Evolutionary conservation across 306 rosid species (phyloP), one percentile per base, ranked within the genome.

Genomic region (Trichosanthes truncata): DNA sequence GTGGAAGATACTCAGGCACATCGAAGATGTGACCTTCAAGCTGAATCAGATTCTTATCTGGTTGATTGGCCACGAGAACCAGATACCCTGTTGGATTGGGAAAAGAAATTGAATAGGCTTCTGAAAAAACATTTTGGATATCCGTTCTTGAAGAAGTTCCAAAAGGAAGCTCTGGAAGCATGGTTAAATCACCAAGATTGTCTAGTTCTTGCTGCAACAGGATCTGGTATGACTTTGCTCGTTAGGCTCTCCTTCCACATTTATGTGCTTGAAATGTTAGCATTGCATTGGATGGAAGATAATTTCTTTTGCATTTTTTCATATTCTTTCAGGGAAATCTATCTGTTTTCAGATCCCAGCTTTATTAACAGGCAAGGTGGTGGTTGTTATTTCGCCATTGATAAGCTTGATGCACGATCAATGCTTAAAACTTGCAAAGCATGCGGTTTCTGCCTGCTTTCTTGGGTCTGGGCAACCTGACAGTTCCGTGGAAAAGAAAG

Each of bases 321-420:
- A 59, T 59, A n/a, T 80, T 83, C 85, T 79, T 80, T 87, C 88
- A 94, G 98, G 98, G 80, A 94, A 94, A 66, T 94, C 98, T 56
- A 69, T 94, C 77, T 94, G 98, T 86, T 94, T 94, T 84, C 98
- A 94, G 92, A 80, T 94, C 82, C 98, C 98, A 62, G 94, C 97
- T 60, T 79, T 94, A 85, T 83, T 94, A 78, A 89, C 97, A 9
- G 95, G 98, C 88, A 92, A 89, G 81, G 97, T 94, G 84, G 98
- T 94, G 61, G 93, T 94, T 85, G 98, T 92, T 79, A 92, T 94
- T 83, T 94, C 98, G 1, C 98, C 98, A 8, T 87, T 94, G 80
- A 92, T 94, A 82, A 94, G 98, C 78, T 83, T 94, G 87, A 94
- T 94, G 98, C 97, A 94, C 35, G 98, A 94, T 83, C 98, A 94